Evolutionary conservation across 192 early-diverging fungal genomes (phyloP), one percentile per base, ranked within the genome.

Genomic region (Coemansia umbellata): DNA sequence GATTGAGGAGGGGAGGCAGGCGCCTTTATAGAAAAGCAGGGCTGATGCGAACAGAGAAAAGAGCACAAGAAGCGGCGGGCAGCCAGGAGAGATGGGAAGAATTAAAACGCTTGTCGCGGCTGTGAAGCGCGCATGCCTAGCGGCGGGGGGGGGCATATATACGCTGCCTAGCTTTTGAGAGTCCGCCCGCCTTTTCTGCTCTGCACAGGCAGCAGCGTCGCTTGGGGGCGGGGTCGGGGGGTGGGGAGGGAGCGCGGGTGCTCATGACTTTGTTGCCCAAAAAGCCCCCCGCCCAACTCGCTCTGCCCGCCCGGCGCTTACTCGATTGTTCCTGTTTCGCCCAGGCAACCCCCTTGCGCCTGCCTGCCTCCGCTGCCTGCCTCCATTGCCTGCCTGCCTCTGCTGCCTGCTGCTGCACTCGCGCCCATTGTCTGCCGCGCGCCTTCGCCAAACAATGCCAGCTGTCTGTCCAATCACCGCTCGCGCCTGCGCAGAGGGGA

Each of bases 331-430:
- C 42, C 13, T 13, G 6, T 33, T 6, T 33, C 32, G 32, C 32
- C 32, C 6, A 33, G 32, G 60, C 41, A 28, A 39, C 37, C 37
- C 50, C 50, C 9, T 33, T 28, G 36, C 44, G 43, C 45, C 42
- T 19, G 41, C 42, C 18, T 60, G 56, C 60, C 68, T 44, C 44
- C 51, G 36, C 48, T 53, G 53, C 63, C 63, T 47, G 54, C 15
- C 7, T 14, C 33, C 68, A 71, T 71, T 71, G 68, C 64, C 43
- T 51, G 31, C 39, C 17, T 51, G 42, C 54, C 36, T 21, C 31
- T 35, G 47, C 31, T 37, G 55, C 44, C 32, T 47, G 42, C 40
- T 54, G 47, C 55, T 50, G 47, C 13, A n/a, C 28, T 10, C 27
- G 37, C 42, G 26, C 36, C 47, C 62, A 41, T 57, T 64, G 54